Evolutionary conservation across 208 protist genomes (phyloP).

Genomic region (Trypanosoma cruzi): DNA sequence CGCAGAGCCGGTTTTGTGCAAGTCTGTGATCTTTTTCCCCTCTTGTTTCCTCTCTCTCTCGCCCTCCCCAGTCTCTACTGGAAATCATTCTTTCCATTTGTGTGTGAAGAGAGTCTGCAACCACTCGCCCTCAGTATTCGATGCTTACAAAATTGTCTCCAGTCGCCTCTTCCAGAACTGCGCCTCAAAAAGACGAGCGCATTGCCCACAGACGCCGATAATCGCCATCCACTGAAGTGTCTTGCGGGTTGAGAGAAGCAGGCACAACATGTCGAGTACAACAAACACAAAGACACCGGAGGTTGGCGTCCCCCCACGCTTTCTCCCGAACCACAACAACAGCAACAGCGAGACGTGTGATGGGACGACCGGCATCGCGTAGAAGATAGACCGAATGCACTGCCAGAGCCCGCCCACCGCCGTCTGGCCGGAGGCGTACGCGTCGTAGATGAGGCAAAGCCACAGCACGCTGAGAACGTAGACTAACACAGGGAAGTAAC

Average conservation of each 20-base stretch:
- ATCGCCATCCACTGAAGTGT: conserved; percentile 75
- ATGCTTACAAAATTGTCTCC: conserved; percentile 12
- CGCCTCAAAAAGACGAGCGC: conserved; percentile 46
- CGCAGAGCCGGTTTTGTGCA: too few relatives aligned
- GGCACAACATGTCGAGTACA: conserved; percentile 39
- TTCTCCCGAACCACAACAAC: conserved; percentile 29
- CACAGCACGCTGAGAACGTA: conserved; percentile 50
- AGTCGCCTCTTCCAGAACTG: conserved; percentile 30
- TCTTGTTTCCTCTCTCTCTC: not conserved
- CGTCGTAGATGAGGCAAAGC: conserved; percentile 47
- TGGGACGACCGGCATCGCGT: conserved; percentile 31
- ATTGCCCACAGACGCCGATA: conserved; percentile 53
- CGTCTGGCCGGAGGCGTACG: conserved; percentile 26
- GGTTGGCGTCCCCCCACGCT: conserved; percentile 37
- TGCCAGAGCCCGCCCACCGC: not conserved
- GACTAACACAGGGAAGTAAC: conserved; percentile 65
- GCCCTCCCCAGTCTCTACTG: too few relatives aligned
- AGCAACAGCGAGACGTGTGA: conserved; percentile 42
- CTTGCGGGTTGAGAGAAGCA: conserved; percentile 51
- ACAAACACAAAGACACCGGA: conserved; percentile 41
- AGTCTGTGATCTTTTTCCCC: not conserved
- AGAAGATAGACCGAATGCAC: conserved; percentile 26
- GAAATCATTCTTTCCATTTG: not conserved
- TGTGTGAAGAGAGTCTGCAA: not conserved
- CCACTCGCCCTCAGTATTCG: not conserved